Evolutionary conservation across 805 yeast species (phyloP), one percentile per base, ranked within the genome.

Genomic region (Saccharomycopsis fermentans): DNA sequence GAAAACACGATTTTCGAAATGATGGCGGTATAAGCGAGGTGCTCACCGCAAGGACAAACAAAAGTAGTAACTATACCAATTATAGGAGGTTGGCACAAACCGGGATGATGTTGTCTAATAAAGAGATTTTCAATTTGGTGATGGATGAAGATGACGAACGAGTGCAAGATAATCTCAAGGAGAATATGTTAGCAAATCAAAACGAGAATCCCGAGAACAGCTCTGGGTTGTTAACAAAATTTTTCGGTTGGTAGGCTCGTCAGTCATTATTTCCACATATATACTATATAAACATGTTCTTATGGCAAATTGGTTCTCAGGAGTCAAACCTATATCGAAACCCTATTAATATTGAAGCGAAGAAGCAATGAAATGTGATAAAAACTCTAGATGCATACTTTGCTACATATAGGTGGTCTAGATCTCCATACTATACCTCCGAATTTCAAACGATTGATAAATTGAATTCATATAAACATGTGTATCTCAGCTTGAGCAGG

Each of bases 191-290:
- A 36, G 62, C 55, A 43, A 54, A 52, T 14, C 52, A 32, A 35
- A 16, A 21, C 6, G 57, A 56, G 21, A 27, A 21, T 58, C 40
- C 27, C 14, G 56, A 37, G 21, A 56, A 43, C 5, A 39, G n/a
- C 39, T 39, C 29, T 24, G 57, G 48, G 17, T 50, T 50, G 16
- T 47, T 55, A 24, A 5, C 52, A 3, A 9, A 24, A 14, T 21
- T 34, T 54, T 16, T 58, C 39, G 14, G 59, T 57, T 21, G 60
- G 56, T 34, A 67, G 66, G 12, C 4, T 27, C 35, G 3, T 9
- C 35, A 32, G 12, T 3, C 35, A 32, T 6, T 9, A 29, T 5
- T 32, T 8, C 8, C 2, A 32, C 2, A 32, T 6, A 32, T 32
- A 32, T 32, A 9, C 12, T 32, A 32, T 32, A 32, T 32, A 5